phyloP scores from a whole-genome alignment of 2,329 filamentous ascomycete species.

The Aspergillus luchuensis region DNA sequence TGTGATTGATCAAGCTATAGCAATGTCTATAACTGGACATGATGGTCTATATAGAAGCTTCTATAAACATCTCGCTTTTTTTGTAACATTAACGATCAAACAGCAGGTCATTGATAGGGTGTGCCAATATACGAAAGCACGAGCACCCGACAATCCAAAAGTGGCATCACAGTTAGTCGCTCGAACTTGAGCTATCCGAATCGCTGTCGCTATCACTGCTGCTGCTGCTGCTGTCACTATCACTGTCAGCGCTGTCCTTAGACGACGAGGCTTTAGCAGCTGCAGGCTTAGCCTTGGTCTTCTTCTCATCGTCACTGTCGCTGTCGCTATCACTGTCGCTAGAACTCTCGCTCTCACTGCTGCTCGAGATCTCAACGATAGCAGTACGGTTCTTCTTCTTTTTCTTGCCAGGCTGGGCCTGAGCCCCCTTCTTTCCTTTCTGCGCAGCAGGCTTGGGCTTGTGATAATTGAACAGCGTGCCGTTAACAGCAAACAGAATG shows the following conservation, averaged over 20 bases:
- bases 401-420: slow-evolving; percentile 29
- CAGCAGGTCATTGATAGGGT: not conserved
- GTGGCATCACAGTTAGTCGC: slow-evolving; percentile 1
- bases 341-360: slow-evolving; percentile 40
- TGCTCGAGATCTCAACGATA: slow-evolving; percentile 46
- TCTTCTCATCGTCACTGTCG: slow-evolving; percentile 28
- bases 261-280: slow-evolving; percentile 16
- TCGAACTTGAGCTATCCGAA: not conserved
- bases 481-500: slow-evolving; percentile 38
- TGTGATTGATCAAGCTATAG: not conserved
- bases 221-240: slow-evolving; percentile 6
- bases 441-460: slow-evolving; percentile 26
- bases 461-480: slow-evolving; percentile 30
- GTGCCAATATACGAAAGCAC: not conserved
- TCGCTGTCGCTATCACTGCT: slow-evolving; percentile 22
- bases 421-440: slow-evolving; percentile 25
- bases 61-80: not conserved
- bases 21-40: not conserved
- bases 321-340: slow-evolving; percentile 32
- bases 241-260: slow-evolving; percentile 17
- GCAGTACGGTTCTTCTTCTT: slow-evolving; percentile 48
- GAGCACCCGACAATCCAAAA: not conserved
- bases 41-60: not conserved
- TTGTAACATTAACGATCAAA: not conserved
- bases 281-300: slow-evolving; percentile 8